Conservation (phyloP, 306 rosid genomes). For the Hippophae gyantsensis region DNA sequence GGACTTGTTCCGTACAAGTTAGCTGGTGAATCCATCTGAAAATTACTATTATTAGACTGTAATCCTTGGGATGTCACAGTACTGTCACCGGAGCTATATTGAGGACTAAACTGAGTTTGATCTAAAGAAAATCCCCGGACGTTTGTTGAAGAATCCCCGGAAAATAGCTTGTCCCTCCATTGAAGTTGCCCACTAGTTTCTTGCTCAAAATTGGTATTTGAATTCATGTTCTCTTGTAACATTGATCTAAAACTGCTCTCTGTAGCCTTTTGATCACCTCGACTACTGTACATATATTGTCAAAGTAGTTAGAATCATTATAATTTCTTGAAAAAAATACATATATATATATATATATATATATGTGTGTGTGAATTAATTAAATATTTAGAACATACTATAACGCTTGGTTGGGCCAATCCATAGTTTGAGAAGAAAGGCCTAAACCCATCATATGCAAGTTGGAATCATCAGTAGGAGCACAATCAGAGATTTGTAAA, state of each 20-base stretch:
- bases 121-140: constrained; percentile 48
- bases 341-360: too few relatives aligned
- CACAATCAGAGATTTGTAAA: constrained; percentile 31
- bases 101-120: constrained; percentile 65
- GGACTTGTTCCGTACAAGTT: constrained; percentile 46
- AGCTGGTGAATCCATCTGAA: constrained; percentile 38
- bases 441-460: constrained; percentile 84
- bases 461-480: constrained; percentile 35
- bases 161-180: constrained; percentile 61
- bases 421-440: constrained; percentile 64
- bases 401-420: constrained; percentile 72
- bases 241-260: constrained; percentile 61
- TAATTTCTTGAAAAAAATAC: too few relatives aligned
- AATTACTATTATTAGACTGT: constrained; percentile 17
- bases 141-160: constrained; percentile 26
- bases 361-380: too few relatives aligned
- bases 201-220: constrained; percentile 41
- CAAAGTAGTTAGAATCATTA: too few relatives aligned
- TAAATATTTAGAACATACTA: constrained; percentile 39
- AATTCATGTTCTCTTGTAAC: constrained; percentile 59
- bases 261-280: constrained; percentile 42
- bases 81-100: constrained; percentile 69
- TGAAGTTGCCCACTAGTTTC: constrained; percentile 46
- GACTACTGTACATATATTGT: not conserved
- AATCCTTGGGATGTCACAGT: constrained; percentile 53